These are phyloP conservation scores for Phytophthora litchii DNA, from an alignment of 352 stramenopile genomes.

Conservation along the genomic window DNA sequence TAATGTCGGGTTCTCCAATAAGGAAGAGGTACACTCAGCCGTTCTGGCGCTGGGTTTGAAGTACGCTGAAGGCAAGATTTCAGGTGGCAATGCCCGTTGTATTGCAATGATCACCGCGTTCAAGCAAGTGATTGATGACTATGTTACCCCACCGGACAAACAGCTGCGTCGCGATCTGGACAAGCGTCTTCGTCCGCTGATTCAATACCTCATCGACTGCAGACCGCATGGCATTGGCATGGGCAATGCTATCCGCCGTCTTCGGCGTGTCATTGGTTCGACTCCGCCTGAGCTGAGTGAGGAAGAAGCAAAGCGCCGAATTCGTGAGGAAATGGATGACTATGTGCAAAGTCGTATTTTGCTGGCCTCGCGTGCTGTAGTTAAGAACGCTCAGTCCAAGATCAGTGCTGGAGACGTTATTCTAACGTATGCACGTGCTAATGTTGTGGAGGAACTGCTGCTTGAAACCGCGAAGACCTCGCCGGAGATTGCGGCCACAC, in stretches of 20 bases:
- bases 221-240: slow-evolving; percentile 94
- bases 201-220: slow-evolving; percentile 96
- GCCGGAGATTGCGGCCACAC: slow-evolving; percentile 40
- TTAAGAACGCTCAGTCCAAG: slow-evolving; percentile 86
- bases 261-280: slow-evolving; percentile 91
- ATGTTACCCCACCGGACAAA: slow-evolving; percentile 79
- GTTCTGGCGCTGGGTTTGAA: slow-evolving; percentile 92
- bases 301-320: slow-evolving; percentile 79
- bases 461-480: slow-evolving; percentile 49
- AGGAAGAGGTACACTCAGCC: slow-evolving; percentile 87
- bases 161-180: slow-evolving; percentile 86
- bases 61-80: slow-evolving; percentile 91
- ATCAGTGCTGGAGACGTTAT: slow-evolving; percentile 94
- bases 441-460: slow-evolving; percentile 91
- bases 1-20: slow-evolving; percentile 75
- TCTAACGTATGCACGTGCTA: slow-evolving; percentile 94
- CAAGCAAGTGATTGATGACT: slow-evolving; percentile 91
- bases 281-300: slow-evolving; percentile 88
- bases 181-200: slow-evolving; percentile 91
- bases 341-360: slow-evolving; percentile 95
- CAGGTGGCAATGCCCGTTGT: slow-evolving; percentile 91
- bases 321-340: slow-evolving; percentile 92
- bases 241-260: slow-evolving; percentile 93
- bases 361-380: slow-evolving; percentile 91
- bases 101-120: slow-evolving; percentile 95